Base-by-base conservation (phyloP, 257 asterid genomes). In the Asclepias syriaca region DNA sequence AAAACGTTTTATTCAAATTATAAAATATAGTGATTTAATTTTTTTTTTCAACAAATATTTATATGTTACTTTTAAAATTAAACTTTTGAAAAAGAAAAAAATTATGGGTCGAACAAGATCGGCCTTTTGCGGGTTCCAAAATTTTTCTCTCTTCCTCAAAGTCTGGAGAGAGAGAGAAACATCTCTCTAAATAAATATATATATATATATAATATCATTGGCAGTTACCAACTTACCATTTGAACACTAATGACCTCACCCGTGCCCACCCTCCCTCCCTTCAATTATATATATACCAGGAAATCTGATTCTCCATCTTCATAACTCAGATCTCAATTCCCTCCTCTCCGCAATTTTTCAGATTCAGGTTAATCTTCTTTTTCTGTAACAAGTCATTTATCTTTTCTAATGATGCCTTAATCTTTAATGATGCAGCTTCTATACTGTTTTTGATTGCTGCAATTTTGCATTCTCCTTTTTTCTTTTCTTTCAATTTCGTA, bases 251-350 rank as follows among this genome's bases (percentile, higher is more conserved):
- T 63, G 13, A 15, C 57, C 57, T 51, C 8, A 3, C 59, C 24
- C 21, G 24, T 6, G 14, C 14, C 67, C 8, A 2, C 67, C 48
- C 48, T 61, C 67, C 55, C 55, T 50, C 55, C n/a, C 7, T 6
- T 27, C 4, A 64, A 6, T 6, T 64, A 64, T 37, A 64, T 64
- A 64, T 6, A 4, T 8, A 32, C 21, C 66, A 6, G 46, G 22
- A 21, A 37, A 58, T 0, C 49, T 16, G 8, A 13, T 29, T 5
- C 11, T 16, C 27, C 3, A 8, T 24, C 50, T 64, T 13, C 49
- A 16, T 37, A 64, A 27, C 68, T 8, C 40, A 64, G 68, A 64
- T 64, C 68, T 64, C 49, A 64, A 8, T 64, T 64, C 14, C 50
- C 68, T 24, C 50, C 16, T 37, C 50, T 64, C 50, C 10, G 21